phyloP scores from a whole-genome alignment of 2,329 filamentous ascomycete species.

The Fusarium domesticum region DNA sequence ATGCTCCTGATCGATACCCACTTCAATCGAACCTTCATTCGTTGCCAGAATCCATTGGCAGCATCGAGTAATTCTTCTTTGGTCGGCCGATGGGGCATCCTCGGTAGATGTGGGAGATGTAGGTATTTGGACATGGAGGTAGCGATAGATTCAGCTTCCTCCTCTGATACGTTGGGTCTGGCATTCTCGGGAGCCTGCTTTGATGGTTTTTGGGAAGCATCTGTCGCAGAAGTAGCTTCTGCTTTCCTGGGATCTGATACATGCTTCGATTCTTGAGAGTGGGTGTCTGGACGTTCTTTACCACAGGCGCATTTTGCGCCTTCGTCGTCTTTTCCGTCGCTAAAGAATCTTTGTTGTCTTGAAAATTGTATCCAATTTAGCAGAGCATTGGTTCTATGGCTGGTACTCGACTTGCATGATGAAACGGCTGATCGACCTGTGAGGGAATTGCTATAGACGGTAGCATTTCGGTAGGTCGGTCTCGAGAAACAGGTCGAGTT shows the following conservation, averaged over 20 bases:
- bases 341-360: conserved; percentile 19
- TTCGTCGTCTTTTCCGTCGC: conserved; percentile 11
- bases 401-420: neutral
- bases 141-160: conserved; percentile 42
- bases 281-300: conserved; percentile 16
- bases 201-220: conserved; percentile 9
- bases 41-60: conserved; percentile 88
- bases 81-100: conserved; percentile 81
- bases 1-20: conserved; percentile 96
- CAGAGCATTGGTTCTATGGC: neutral
- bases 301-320: conserved; percentile 26
- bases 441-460: conserved; percentile 4
- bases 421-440: conserved; percentile 3
- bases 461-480: conserved; percentile 3
- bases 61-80: conserved; percentile 92
- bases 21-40: conserved; percentile 88
- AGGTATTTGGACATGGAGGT: conserved; percentile 58
- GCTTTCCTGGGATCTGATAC: neutral
- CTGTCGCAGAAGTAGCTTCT: conserved; percentile 12
- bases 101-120: conserved; percentile 55
- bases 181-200: conserved; percentile 6
- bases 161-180: conserved; percentile 9
- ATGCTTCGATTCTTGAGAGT: neutral
- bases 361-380: conserved; percentile 4
- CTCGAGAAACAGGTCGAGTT: conserved; percentile 1